phyloP scores from a whole-genome alignment of 306 rosid species.

The Vicia sativa region DNA sequence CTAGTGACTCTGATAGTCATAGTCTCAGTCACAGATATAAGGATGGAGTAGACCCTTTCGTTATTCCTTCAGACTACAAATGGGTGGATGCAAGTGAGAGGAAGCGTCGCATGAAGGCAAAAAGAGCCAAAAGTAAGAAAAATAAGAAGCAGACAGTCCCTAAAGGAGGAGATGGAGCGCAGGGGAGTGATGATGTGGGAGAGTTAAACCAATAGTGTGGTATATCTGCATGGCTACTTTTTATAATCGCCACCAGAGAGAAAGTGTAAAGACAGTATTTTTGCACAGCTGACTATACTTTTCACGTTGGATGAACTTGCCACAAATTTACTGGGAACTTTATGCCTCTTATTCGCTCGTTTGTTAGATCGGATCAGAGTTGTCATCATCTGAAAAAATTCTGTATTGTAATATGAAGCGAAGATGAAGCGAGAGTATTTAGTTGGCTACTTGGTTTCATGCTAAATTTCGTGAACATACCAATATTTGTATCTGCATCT shows the following conservation, averaged over 20 bases:
- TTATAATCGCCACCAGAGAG: conserved; percentile 41
- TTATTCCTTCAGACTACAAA: conserved; percentile 85
- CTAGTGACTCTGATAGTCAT: conserved; percentile 81
- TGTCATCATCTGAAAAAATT: conserved; percentile 51
- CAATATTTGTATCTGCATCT: conserved; percentile 60
- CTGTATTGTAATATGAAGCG: conserved; percentile 63
- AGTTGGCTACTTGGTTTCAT: conserved; percentile 53
- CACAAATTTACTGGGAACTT: conserved; percentile 39
- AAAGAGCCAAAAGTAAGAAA: conserved; percentile 86
- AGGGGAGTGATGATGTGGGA: conserved; percentile 63
- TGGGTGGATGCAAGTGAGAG: conserved; percentile 98
- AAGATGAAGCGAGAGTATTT: conserved; percentile 51
- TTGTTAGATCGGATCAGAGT: conserved; percentile 40
- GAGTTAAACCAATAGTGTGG: conserved; percentile 39
- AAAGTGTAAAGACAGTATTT: conserved; percentile 46
- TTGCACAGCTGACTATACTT: conserved; percentile 60
- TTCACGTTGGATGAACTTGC: conserved; percentile 43
- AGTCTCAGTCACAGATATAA: conserved; percentile 71
- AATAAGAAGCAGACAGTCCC: conserved; percentile 64
- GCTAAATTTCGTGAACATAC: conserved; percentile 47
- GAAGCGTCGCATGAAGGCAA: conserved; percentile 91
- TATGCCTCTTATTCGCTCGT: conserved; percentile 28
- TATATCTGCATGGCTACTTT: conserved; percentile 35
- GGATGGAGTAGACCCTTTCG: conserved; percentile 90
- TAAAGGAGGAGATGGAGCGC: conserved; percentile 62